Evolutionary conservation across 768 basidiomycete genomes (phyloP), one percentile per base, ranked within the genome.

Genomic region (Naganishia friedmannii): DNA sequence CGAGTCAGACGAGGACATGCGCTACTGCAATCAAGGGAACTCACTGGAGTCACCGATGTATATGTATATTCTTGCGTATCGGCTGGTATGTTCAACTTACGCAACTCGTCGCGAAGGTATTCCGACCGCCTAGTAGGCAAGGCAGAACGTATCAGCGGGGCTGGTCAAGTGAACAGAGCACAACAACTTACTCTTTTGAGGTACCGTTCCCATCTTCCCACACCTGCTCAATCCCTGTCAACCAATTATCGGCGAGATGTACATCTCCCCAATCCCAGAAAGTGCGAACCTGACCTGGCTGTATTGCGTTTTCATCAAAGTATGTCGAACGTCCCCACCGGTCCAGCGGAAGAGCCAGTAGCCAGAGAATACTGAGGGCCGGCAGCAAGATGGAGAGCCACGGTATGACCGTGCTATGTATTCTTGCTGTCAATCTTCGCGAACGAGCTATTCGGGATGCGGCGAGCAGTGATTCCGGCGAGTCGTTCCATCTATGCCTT

Each of bases 221-320:
- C 31, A 93, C 79, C 13, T 73, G 77, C 77, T 91, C 90, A 54
- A 98, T 78, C 58, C 87, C 83, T 15, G 84, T 86, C 0, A 96
- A 85, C 77, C 91, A 91, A n/a, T 77, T 74, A 79, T 99, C 96
- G 12, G 96, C 93, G 53, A 83, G 82, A 73, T 91, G 89, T 7
- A 98, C 96, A 58, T 98, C 89, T 58, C 83, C 86, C 96, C 95
- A 97, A 74, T 86, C 86, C 88, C 90, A 97, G 77, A 93, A 88
- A 13, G 91, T 92, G 68, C 88, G 91, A 26, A 96, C 94, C 93
- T 97, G 70, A 2, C 86, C 89, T 12, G 96, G 94, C 76, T 94
- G 92, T 23, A 99, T 82, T 0, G 96, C 95, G 79, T 98, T 96
- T 83, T 99, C 96, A 79, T 95, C 93, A 60, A 95, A 89, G 78